Evolutionary conservation across 1,139 yeast genomes (phyloP).

Genomic region (Suhomyces wounanorum): DNA sequence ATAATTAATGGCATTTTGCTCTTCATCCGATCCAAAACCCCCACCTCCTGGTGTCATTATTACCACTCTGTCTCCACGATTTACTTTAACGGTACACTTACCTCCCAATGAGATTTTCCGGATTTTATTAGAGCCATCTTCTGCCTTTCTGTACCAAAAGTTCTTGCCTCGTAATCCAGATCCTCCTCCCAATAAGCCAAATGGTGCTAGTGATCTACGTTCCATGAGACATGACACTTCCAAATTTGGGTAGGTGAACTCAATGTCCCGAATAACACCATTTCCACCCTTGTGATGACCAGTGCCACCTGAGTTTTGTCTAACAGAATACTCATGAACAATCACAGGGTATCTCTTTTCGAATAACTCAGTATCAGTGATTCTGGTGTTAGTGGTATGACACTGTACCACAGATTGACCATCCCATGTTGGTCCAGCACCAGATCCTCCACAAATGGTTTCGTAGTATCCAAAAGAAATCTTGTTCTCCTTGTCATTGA

Average conservation of each 20-base stretch:
- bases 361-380: slow-evolving; percentile 49
- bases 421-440: slow-evolving; percentile 53
- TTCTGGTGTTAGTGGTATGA: slow-evolving; percentile 51
- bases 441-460: slow-evolving; percentile 53
- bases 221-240: slow-evolving; percentile 51
- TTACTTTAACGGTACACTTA: slow-evolving; percentile 41
- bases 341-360: slow-evolving; percentile 51
- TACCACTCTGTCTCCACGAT: slow-evolving; percentile 44
- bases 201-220: slow-evolving; percentile 47
- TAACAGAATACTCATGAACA: slow-evolving; percentile 41
- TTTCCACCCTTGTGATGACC: slow-evolving; percentile 48
- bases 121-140: slow-evolving; percentile 23
- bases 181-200: slow-evolving; percentile 46
- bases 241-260: slow-evolving; percentile 39
- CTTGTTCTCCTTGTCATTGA: slow-evolving; percentile 36
- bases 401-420: slow-evolving; percentile 52
- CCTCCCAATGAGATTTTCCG: slow-evolving; percentile 41
- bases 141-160: slow-evolving; percentile 34
- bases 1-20: slow-evolving; percentile 21
- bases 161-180: slow-evolving; percentile 44
- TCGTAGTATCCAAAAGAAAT: slow-evolving; percentile 51
- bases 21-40: slow-evolving; percentile 37
- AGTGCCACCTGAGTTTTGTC: slow-evolving; percentile 44
- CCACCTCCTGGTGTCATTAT: slow-evolving; percentile 54
- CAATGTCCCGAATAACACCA: slow-evolving; percentile 50